Evolutionary conservation across 192 early-diverging fungal genomes (phyloP).

Genomic region (Chytriomyces sp.): DNA sequence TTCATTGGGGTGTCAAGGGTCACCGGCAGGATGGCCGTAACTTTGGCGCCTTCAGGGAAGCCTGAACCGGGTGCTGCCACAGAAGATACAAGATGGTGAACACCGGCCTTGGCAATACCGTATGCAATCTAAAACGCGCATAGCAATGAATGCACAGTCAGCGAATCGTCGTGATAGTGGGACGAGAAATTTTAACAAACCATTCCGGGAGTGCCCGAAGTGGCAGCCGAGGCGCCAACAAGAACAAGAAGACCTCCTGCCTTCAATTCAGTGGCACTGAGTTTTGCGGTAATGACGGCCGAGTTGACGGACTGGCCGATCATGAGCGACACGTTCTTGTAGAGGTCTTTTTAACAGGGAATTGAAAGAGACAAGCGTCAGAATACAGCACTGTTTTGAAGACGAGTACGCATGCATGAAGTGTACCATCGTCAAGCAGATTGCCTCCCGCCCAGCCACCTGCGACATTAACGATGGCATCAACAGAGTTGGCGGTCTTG

Average conservation of each 20-base stretch:
- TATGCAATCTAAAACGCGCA: constrained; percentile 72
- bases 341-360: constrained; percentile 46
- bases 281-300: constrained; percentile 79
- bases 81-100: constrained; percentile 86
- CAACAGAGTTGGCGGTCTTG: constrained; percentile 57
- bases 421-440: constrained; percentile 64
- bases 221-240: constrained; percentile 77
- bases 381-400: constrained; percentile 1
- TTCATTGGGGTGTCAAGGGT: constrained; percentile 93
- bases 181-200: constrained; percentile 12
- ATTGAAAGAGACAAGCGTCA: background rate
- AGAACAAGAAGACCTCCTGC: constrained; percentile 76
- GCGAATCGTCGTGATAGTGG: constrained; percentile 1
- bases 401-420: background rate
- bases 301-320: constrained; percentile 81
- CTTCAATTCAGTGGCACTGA: constrained; percentile 76
- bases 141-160: constrained; percentile 31
- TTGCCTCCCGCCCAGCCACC: constrained; percentile 97
- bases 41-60: constrained; percentile 68
- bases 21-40: constrained; percentile 65
- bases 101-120: constrained; percentile 91
- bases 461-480: constrained; percentile 89
- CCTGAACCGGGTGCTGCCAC: constrained; percentile 74
- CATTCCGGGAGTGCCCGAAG: constrained; percentile 72
- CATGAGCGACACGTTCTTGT: constrained; percentile 76